Base-by-base conservation (phyloP, 805 yeast species). In the Wickerhamomyces alni region DNA sequence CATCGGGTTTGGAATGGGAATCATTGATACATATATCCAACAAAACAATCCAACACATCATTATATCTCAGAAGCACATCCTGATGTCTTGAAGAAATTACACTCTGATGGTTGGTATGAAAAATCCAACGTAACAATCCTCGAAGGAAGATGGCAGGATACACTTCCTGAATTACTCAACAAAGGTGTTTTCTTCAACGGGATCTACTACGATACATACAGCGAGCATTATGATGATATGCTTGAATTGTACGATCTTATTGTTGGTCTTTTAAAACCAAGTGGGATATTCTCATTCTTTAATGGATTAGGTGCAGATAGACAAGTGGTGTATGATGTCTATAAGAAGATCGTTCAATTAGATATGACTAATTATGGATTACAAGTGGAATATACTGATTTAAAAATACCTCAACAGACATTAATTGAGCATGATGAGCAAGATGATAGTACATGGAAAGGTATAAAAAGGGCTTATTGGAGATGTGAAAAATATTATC, bases 1-100 rank as follows among this genome's bases (percentile, higher is more conserved):
- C 53, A 85, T 89, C 30, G 98, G 98, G 0, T 89, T 91, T 58
- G 98, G 98, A 2, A 87, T 89, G 96, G 98, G 98, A 2, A 91
- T 89, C 39, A 88, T 89, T 39, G 98, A 89, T 58, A 65, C 76
- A 1, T 77, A 81, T 72, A 84, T 89, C 43, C 83, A 83, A 54
- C 50, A 45, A 15, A 63, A 61, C 33, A 52, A 51, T 16, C 91
- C 89, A 17, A 66, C 76, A 3, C 74, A 70, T 45, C 98, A 89
- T 58, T 89, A 87, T 59, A 91, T 89, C 31, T 80, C 87, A 43
- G 98, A 89, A 59, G 96, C 97, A 0, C 98, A 89, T 56, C 96
- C 97, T 2, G 95, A 86, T 49, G 98, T 89, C 10, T 62, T 91
- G 26, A 58, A 60, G 1, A 80, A 84, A 51, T 63, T 89, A 70